phyloP scores from a whole-genome alignment of 2,329 filamentous ascomycete genomes.

The Sporothrix mexicana region DNA sequence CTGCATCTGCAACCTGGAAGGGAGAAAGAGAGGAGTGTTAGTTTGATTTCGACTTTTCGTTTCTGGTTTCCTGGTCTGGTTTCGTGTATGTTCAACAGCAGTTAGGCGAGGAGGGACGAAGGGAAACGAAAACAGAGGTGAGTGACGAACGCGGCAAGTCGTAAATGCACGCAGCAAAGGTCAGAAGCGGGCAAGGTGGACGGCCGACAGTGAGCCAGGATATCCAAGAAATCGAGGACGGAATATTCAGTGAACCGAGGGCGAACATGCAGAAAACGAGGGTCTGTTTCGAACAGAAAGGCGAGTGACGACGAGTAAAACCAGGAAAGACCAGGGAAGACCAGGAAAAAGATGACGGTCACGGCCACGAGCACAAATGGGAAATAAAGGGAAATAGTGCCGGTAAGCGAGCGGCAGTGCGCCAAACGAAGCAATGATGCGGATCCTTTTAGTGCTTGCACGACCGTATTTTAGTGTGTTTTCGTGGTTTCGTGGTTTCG shows the following conservation, averaged over 20 bases:
- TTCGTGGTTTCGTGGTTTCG: neutral
- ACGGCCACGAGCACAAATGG: neutral
- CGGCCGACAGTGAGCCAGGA: neutral
- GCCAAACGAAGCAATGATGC: slow-evolving; percentile 6
- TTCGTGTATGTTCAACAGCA: neutral
- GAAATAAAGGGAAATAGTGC: neutral
- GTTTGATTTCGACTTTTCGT: neutral
- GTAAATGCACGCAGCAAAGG: neutral
- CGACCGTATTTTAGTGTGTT: neutral
- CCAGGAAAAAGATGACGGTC: neutral
- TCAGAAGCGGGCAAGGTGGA: neutral
- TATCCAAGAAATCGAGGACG: neutral
- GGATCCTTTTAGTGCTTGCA: slow-evolving; percentile 20
- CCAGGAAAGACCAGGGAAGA: too few species aligned
- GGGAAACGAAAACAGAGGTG: neutral
- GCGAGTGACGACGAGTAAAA: too few species aligned
- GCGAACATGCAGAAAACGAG: neutral
- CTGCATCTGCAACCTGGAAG: slow-evolving; percentile 21
- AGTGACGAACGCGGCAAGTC: neutral
- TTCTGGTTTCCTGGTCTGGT: neutral
- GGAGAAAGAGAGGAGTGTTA: neutral
- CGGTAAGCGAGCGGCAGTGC: slow-evolving; percentile 28
- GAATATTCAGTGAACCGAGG: neutral
- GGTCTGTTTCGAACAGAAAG: too few species aligned
- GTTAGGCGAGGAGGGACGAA: neutral